phyloP scores from a whole-genome alignment of 345 rosid species.

The Populus deltoides region DNA sequence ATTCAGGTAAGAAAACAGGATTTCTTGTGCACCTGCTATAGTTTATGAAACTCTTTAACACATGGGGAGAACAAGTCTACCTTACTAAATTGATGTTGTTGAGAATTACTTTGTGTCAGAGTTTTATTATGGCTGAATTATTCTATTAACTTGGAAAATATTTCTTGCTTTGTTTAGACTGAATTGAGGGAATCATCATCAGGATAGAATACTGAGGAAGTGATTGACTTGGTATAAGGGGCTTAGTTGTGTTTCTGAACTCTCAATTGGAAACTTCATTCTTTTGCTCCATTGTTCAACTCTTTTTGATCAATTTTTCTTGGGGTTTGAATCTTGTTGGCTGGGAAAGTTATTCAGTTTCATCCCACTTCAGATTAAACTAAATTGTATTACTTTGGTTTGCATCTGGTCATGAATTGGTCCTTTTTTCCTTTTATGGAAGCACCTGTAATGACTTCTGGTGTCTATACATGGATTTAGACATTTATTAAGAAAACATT shows the following conservation, averaged over 20 bases:
- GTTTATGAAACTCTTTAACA: background rate
- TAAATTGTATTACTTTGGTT: background rate
- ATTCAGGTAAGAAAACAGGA: slow-evolving; percentile 64
- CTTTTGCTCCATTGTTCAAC: background rate
- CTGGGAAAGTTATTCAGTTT: background rate
- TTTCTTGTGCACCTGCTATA: slow-evolving; percentile 1
- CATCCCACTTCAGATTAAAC: background rate
- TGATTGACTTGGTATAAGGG: background rate
- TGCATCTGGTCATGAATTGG: background rate
- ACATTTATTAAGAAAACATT: background rate
- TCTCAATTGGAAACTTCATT: background rate
- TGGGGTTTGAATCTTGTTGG: background rate
- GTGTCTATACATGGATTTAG: background rate
- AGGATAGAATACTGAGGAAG: background rate
- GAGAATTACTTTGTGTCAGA: too few relatives aligned
- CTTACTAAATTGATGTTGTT: background rate
- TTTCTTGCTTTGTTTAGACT: background rate
- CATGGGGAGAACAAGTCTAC: background rate
- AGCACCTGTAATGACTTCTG: background rate
- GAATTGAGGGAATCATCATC: background rate
- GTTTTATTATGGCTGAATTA: too few relatives aligned
- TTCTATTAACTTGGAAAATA: background rate
- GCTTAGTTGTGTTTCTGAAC: background rate
- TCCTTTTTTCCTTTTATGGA: background rate
- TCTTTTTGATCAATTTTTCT: background rate